These are phyloP conservation scores for Penicillium sp. DNA, from an alignment of 2,329 filamentous ascomycete genomes.

Conservation along the genomic window DNA sequence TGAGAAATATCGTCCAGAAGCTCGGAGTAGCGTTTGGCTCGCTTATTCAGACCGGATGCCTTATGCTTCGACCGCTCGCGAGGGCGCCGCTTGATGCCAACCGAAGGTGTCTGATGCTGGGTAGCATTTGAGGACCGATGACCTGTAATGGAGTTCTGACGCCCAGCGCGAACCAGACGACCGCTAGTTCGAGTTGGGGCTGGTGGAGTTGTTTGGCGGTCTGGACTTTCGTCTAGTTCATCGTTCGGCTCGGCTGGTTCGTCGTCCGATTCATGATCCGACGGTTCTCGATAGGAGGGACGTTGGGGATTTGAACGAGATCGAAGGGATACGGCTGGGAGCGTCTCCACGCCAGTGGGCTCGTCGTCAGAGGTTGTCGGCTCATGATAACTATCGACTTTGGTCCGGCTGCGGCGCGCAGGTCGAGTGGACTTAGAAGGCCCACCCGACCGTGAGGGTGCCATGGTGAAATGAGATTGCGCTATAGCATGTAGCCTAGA, in stretches of 20 bases:
- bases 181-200: not conserved
- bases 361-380: conserved; percentile 39
- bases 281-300: not conserved
- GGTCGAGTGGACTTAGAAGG: conserved; percentile 35
- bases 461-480: conserved; percentile 28
- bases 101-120: not conserved
- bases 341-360: not conserved
- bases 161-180: not conserved
- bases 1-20: conserved; percentile 27
- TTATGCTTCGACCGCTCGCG: conserved; percentile 8
- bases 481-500: not conserved
- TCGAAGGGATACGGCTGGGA: not conserved
- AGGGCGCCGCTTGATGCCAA: not conserved
- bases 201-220: not conserved
- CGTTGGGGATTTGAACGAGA: not conserved
- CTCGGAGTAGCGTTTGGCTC: conserved; percentile 25
- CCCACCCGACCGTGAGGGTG: conserved; percentile 29
- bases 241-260: not conserved
- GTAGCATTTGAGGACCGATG: not conserved
- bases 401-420: conserved; percentile 39
- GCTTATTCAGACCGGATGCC: conserved; percentile 27
- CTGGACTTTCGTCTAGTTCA: not conserved
- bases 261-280: not conserved
- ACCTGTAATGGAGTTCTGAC: not conserved
- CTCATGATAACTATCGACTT: conserved; percentile 44